Evolutionary conservation across 257 asterid species (phyloP).

Genomic region (Ophiorrhiza pumila): DNA sequence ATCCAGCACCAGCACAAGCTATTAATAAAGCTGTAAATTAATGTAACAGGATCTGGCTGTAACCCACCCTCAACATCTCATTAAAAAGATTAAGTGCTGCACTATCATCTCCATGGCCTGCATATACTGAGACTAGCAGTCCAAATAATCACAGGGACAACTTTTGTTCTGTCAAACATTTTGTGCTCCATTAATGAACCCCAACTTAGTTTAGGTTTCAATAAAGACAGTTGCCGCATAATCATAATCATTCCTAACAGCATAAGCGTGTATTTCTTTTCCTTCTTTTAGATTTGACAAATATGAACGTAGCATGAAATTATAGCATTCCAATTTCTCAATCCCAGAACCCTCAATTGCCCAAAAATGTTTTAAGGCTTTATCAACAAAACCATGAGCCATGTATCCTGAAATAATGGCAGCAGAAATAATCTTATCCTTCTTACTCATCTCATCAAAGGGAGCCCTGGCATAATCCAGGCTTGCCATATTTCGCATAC

Average conservation of each 20-base stretch:
- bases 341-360: slow-evolving; percentile 47
- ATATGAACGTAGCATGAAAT: slow-evolving; percentile 63
- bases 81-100: slow-evolving; percentile 51
- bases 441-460: slow-evolving; percentile 68
- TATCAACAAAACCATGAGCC: slow-evolving; percentile 64
- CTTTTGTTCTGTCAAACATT: slow-evolving; percentile 42
- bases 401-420: slow-evolving; percentile 80
- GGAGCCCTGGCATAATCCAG: slow-evolving; percentile 71
- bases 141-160: slow-evolving; percentile 71
- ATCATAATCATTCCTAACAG: slow-evolving; percentile 43
- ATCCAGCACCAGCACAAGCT: slow-evolving; percentile 83
- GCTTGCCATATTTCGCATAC: slow-evolving; percentile 81
- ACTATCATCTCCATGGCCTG: slow-evolving; percentile 71
- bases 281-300: slow-evolving; percentile 60
- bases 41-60: slow-evolving; percentile 64
- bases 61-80: slow-evolving; percentile 51
- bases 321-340: slow-evolving; percentile 82
- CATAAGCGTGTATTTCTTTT: slow-evolving; percentile 73
- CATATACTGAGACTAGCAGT: slow-evolving; percentile 76
- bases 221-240: slow-evolving; percentile 64
- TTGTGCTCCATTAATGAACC: slow-evolving; percentile 57
- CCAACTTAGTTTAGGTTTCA: slow-evolving; percentile 75
- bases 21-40: slow-evolving; percentile 72
- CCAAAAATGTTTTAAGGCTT: slow-evolving; percentile 53
- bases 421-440: slow-evolving; percentile 70